phyloP scores from a whole-genome alignment of 495 filamentous ascomycete species.

The Barbatosphaeria neglecta region DNA sequence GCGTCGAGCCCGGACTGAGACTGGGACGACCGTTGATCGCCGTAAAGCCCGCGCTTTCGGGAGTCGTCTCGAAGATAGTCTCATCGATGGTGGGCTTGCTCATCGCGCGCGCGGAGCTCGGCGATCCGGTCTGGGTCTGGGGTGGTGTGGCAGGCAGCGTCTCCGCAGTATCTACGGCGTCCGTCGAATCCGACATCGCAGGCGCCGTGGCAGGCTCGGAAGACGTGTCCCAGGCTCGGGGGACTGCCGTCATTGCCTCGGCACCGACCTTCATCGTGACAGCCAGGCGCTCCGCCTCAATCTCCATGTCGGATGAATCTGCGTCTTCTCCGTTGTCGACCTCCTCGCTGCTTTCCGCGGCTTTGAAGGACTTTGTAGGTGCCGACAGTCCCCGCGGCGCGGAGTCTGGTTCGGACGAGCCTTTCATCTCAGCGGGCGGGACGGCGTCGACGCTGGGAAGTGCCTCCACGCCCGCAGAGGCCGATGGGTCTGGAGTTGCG shows the following conservation, averaged over 20 bases:
- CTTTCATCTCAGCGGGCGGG: too few species aligned
- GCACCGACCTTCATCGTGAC: background rate
- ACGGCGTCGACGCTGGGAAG: too few species aligned
- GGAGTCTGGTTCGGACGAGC: too few species aligned
- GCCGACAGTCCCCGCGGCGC: too few species aligned
- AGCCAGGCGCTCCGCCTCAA: background rate
- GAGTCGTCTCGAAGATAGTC: background rate
- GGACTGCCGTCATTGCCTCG: background rate
- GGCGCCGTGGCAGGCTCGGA: background rate
- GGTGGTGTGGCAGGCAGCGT: background rate
- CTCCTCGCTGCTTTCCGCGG: too few species aligned
- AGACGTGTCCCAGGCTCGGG: background rate
- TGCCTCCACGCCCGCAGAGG: too few species aligned
- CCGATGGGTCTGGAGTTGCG: too few species aligned
- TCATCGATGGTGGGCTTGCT: background rate
- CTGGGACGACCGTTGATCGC: slow-evolving; percentile 15
- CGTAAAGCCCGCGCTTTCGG: slow-evolving; percentile 16
- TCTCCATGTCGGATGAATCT: background rate
- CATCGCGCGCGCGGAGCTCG: background rate
- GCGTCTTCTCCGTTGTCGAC: background rate
- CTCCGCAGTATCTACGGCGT: background rate
- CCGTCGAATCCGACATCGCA: too few species aligned
- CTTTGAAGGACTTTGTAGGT: background rate
- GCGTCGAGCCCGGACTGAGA: slow-evolving; percentile 1
- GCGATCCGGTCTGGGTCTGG: background rate